Percentiles rank a stretch among this genome's conserved stretches.
Evolutionary conservation across 2,329 filamentous ascomycete species (phyloP).

Genomic region (Claviceps humidiphila): DNA sequence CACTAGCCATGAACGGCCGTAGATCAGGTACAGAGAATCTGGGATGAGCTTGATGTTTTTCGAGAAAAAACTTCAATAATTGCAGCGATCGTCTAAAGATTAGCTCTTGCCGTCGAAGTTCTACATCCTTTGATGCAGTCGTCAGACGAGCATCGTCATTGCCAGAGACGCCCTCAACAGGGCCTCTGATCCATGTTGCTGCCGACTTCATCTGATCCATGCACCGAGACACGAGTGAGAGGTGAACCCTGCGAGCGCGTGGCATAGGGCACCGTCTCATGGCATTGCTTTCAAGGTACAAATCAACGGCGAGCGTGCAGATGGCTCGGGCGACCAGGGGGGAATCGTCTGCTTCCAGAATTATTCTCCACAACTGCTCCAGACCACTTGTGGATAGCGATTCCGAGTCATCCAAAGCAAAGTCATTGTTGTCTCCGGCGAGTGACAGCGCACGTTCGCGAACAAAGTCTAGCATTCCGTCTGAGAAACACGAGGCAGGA

Average conservation of each 20-base stretch:
- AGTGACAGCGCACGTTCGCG: conserved; percentile 35
- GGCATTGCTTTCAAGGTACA: conserved; percentile 52
- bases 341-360: conserved; percentile 52
- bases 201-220: conserved; percentile 54
- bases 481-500: conserved; percentile 43
- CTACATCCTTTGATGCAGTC: conserved; percentile 32
- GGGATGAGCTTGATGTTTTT: conserved; percentile 47
- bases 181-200: conserved; percentile 38
- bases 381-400: conserved; percentile 38
- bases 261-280: conserved; percentile 36
- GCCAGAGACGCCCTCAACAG: conserved; percentile 26
- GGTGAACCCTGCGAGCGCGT: conserved; percentile 45
- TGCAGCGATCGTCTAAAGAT: conserved; percentile 56
- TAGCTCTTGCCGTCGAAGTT: conserved; percentile 36
- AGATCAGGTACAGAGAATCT: conserved; percentile 47
- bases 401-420: conserved; percentile 38
- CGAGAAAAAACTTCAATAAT: conserved; percentile 54
- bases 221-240: conserved; percentile 60
- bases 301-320: conserved; percentile 51
- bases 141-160: conserved; percentile 41
- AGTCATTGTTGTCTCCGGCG: conserved; percentile 29
- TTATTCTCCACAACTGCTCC: conserved; percentile 74
- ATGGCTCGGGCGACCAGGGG: conserved; percentile 58
- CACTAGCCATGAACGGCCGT: conserved; percentile 36
- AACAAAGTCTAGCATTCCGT: conserved; percentile 50